Conservation (phyloP, 169 alveolate genomes). For the Perkinsus marinus region DNA sequence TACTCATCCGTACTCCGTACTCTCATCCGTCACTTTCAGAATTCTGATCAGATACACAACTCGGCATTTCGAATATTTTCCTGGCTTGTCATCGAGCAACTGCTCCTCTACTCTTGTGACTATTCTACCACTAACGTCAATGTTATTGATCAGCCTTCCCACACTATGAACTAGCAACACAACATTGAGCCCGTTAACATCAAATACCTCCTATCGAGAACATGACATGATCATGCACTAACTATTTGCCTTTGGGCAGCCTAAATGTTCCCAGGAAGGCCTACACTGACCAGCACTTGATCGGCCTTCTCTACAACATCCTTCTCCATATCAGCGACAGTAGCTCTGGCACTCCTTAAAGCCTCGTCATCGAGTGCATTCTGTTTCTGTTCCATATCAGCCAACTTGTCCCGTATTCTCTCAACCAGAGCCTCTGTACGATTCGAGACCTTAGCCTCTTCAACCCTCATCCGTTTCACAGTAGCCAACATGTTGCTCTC, state of each 20-base stretch:
- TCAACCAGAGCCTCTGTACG: not conserved
- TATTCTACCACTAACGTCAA: too few relatives aligned
- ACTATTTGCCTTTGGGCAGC: not conserved
- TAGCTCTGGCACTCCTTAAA: not conserved
- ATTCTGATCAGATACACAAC: too few relatives aligned
- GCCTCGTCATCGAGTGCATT: not conserved
- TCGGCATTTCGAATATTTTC: too few relatives aligned
- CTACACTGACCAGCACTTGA: not conserved
- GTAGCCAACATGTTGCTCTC: not conserved
- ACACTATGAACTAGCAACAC: not conserved
- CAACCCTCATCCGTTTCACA: not conserved
- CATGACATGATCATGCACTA: not conserved
- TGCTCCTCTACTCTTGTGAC: too few relatives aligned
- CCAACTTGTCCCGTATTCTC: not conserved
- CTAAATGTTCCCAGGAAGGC: not conserved
- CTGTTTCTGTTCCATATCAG: not conserved
- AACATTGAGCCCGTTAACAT: not conserved
- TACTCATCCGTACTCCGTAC: too few relatives aligned
- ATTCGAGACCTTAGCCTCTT: not conserved
- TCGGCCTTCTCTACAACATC: not conserved
- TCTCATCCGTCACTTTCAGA: too few relatives aligned
- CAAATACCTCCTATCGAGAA: not conserved
- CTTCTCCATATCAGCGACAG: not conserved
- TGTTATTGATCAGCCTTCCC: too few relatives aligned
- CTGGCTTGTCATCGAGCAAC: too few relatives aligned